phyloP scores from a whole-genome alignment of 805 yeast species.

The Lachancea fermentati region DNA sequence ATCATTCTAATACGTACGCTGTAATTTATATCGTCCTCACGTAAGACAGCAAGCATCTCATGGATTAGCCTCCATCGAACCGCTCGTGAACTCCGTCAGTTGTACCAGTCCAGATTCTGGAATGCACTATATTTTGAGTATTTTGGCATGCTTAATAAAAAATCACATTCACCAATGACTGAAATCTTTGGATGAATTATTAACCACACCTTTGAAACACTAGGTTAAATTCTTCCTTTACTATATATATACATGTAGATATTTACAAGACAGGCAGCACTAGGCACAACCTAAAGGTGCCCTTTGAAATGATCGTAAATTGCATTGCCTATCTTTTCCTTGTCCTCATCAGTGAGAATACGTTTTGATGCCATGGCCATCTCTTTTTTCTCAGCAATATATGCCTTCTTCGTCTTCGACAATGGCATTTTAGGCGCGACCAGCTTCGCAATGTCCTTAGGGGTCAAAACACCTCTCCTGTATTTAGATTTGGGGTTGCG shows the following conservation, averaged over 20 bases:
- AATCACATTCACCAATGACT: too few species aligned
- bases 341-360: slow-evolving; percentile 37
- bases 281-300: slow-evolving; percentile 4
- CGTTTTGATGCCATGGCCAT: slow-evolving; percentile 41
- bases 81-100: too few species aligned
- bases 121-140: too few species aligned
- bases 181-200: too few species aligned
- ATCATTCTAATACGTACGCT: slow-evolving; percentile 11
- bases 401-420: slow-evolving; percentile 55
- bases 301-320: slow-evolving; percentile 16
- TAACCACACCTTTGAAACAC: not conserved
- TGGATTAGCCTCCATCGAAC: too few species aligned
- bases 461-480: slow-evolving; percentile 58
- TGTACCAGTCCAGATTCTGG: too few species aligned
- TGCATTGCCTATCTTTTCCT: slow-evolving; percentile 38
- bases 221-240: not conserved
- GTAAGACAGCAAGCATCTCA: not conserved
- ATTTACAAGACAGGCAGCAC: not conserved
- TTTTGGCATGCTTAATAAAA: too few species aligned
- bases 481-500: slow-evolving; percentile 72
- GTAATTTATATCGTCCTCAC: not conserved
- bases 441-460: slow-evolving; percentile 54
- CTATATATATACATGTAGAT: not conserved
- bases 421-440: slow-evolving; percentile 75
- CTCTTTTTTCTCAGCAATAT: slow-evolving; percentile 47